A percentile compares a stretch with the other conserved stretches of the same genome.
These are phyloP conservation scores for Lipomyces spencermartinsiae DNA, from an alignment of 805 yeast genomes.

Conservation along the genomic window DNA sequence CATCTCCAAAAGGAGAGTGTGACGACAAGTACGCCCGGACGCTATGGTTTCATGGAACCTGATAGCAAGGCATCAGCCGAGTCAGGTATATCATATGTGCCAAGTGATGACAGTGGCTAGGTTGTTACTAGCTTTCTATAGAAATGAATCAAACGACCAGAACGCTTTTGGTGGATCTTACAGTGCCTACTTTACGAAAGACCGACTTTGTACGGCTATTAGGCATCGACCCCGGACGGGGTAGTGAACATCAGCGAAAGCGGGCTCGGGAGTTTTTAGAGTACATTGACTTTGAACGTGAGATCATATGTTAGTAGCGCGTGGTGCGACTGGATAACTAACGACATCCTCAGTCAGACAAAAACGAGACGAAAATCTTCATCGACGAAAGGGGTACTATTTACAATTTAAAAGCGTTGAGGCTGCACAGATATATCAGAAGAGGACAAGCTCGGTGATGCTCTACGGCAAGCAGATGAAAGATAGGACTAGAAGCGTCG, in stretches of 20 bases:
- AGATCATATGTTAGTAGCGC: not conserved
- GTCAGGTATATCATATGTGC: not conserved
- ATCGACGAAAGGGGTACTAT: constrained; percentile 1
- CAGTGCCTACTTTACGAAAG: not conserved
- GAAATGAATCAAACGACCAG: not conserved
- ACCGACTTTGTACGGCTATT: not conserved
- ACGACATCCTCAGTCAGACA: not conserved
- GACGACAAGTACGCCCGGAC: not conserved
- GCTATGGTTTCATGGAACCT: not conserved
- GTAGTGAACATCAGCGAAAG: not conserved
- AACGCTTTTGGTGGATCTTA: not conserved
- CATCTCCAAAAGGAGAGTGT: not conserved
- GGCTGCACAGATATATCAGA: constrained; percentile 5
- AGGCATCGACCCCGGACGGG: not conserved
- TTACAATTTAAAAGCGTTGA: not conserved
- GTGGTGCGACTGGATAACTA: not conserved
- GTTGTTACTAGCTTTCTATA: not conserved
- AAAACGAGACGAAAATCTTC: not conserved
- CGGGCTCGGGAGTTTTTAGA: constrained; percentile 4
- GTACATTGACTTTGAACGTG: not conserved
- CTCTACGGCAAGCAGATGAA: constrained; percentile 1
- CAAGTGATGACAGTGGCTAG: not conserved
- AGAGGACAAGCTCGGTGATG: not conserved
- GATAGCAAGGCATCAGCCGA: not conserved
- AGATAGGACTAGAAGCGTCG: not conserved